Evolutionary conservation across 257 asterid species (phyloP).

Genomic region (Salvia rosmarinus): DNA sequence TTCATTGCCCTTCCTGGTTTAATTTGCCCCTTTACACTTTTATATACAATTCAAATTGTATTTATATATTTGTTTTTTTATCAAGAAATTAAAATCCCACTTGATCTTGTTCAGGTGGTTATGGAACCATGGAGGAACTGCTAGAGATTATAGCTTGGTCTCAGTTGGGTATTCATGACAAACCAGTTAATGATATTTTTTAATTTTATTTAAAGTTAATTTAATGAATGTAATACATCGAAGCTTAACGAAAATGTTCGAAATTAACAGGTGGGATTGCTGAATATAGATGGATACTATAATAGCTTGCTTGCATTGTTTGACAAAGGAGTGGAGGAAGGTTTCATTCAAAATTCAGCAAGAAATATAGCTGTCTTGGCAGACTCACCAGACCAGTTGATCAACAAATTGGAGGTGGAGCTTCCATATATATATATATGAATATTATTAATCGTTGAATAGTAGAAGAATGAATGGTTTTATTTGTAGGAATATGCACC

Average conservation of each 20-base stretch:
- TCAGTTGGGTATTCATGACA: slow-evolving; percentile 70
- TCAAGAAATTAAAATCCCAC: background rate
- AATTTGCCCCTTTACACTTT: background rate
- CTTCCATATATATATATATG: background rate
- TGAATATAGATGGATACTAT: slow-evolving; percentile 74
- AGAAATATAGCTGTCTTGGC: slow-evolving; percentile 59
- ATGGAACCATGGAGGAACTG: slow-evolving; percentile 81
- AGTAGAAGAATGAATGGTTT: too few species aligned
- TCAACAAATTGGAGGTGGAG: slow-evolving; percentile 59
- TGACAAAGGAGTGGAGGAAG: slow-evolving; percentile 79
- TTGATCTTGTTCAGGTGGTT: slow-evolving; percentile 53
- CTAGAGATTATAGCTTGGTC: slow-evolving; percentile 76
- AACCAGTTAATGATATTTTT: slow-evolving; percentile 50
- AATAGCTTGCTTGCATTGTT: slow-evolving; percentile 65
- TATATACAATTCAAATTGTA: background rate
- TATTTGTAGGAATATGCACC: slow-evolving; percentile 57
- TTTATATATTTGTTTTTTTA: background rate
- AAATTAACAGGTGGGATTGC: slow-evolving; percentile 58
- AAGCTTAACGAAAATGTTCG: background rate
- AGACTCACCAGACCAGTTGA: slow-evolving; percentile 48
- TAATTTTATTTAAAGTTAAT: slow-evolving; percentile 28
- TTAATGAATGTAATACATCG: too few species aligned
- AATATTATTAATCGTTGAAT: background rate
- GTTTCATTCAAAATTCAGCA: slow-evolving; percentile 61
- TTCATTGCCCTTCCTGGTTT: slow-evolving; percentile 81